These are phyloP conservation scores for Arthroderma uncinatum DNA, from an alignment of 2,329 filamentous ascomycete genomes.

Conservation along the genomic window DNA sequence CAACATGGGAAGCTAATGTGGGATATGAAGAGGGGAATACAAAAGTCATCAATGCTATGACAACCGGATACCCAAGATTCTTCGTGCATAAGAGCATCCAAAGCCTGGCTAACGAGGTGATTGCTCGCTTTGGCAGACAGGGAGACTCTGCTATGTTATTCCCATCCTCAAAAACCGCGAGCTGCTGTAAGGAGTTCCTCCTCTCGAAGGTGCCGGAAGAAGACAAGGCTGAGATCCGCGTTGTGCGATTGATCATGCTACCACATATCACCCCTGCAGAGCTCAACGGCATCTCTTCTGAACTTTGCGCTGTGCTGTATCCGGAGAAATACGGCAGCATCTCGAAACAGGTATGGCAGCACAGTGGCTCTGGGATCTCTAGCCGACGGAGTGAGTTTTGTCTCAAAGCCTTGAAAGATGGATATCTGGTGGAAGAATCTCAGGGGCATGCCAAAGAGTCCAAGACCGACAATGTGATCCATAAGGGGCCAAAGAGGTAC, in stretches of 20 bases:
- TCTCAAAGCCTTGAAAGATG: slow-evolving; percentile 60
- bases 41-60: slow-evolving; percentile 77
- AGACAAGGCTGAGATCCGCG: slow-evolving; percentile 41
- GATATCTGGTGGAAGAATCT: slow-evolving; percentile 47
- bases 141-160: slow-evolving; percentile 67
- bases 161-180: slow-evolving; percentile 58
- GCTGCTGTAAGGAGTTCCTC: slow-evolving; percentile 65
- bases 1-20: slow-evolving; percentile 83
- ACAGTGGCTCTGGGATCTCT: slow-evolving; percentile 83
- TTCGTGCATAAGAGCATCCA: slow-evolving; percentile 80
- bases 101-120: slow-evolving; percentile 58
- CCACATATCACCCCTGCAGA: slow-evolving; percentile 53
- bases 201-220: slow-evolving; percentile 27
- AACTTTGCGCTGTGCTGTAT: slow-evolving; percentile 61
- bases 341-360: slow-evolving; percentile 96
- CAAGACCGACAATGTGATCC: slow-evolving; percentile 20
- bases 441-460: slow-evolving; percentile 18
- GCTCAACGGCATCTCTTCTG: slow-evolving; percentile 41
- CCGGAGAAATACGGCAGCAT: slow-evolving; percentile 54
- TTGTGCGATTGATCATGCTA: slow-evolving; percentile 44
- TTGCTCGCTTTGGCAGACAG: slow-evolving; percentile 46
- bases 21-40: slow-evolving; percentile 87
- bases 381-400: slow-evolving; percentile 88
- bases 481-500: slow-evolving; percentile 70
- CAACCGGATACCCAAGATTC: slow-evolving; percentile 87